Conservation (phyloP, 108 stramenopile genomes). For the Skeletonema grethae region DNA sequence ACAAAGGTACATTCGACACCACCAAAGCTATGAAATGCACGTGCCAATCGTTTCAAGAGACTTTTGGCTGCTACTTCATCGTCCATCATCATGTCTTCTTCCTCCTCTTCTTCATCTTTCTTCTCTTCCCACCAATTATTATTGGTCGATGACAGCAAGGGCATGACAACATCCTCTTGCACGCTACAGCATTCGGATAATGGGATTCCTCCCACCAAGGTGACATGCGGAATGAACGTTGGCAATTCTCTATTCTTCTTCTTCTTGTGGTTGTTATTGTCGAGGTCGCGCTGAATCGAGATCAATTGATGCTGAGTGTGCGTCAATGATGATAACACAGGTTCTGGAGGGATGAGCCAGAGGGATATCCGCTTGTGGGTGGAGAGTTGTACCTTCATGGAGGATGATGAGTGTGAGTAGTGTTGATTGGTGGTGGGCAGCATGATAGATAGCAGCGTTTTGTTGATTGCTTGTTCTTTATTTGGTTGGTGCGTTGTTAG, state of each 20-base stretch:
- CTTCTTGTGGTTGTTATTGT: no score
- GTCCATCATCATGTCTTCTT: conserved; percentile 5
- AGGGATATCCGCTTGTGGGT: conserved; percentile 19
- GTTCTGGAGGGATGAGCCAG: conserved; percentile 32
- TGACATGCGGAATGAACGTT: conserved; percentile 33
- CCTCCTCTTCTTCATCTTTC: background rate
- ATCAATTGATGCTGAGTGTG: conserved; percentile 12
- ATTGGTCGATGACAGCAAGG: background rate
- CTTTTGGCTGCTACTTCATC: conserved; percentile 16
- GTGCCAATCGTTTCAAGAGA: conserved; percentile 21
- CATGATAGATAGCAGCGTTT: no score
- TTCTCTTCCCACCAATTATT: background rate
- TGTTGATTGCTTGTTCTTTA: no score
- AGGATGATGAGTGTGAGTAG: no score
- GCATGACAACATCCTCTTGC: background rate
- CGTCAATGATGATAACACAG: conserved; percentile 5
- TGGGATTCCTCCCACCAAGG: conserved; percentile 32
- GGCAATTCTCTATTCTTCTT: conserved; percentile 2
- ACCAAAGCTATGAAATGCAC: conserved; percentile 27
- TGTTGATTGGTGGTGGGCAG: no score
- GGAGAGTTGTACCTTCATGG: conserved; percentile 11
- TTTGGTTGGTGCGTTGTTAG: no score
- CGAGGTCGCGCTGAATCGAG: no score
- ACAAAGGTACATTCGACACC: conserved; percentile 15
- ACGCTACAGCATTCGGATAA: conserved; percentile 22